Evolutionary conservation across 2,329 filamentous ascomycete species (phyloP), one percentile per base, ranked within the genome.

Genomic region (Beauveria varroae): DNA sequence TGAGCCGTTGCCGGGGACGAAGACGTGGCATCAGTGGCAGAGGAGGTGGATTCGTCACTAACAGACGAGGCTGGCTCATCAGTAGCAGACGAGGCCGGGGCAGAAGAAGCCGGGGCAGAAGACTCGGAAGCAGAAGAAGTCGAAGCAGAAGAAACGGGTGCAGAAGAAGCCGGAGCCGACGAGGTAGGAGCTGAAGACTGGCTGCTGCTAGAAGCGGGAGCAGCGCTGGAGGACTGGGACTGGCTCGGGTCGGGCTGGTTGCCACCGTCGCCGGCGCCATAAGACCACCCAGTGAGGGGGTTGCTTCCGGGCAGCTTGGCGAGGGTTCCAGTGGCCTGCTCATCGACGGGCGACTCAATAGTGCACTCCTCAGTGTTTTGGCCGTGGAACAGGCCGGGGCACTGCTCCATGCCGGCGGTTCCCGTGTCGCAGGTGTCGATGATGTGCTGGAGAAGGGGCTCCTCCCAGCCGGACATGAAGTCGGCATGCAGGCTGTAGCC

Each of bases 401-500:
- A 91, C 65, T 81, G 77, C 64, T 87, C 81, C 76, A 90, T 86
- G 55, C 83, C 84, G 7, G 69, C 65, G 62, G 80, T 80, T 54
- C 84, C 81, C 51, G 81, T 82, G 67, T 86, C 77, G 76, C 89
- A 91, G 56, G 77, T 82, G 69, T 88, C 79, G 66, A 90, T 85
- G 65, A 89, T 87, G 63, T 81, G 77, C 72, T 88, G 85, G 55
- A 90, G 84, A 51, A 81, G 79, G 30, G 76, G 72, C 64, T 82
- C 78, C 66, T 91, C 84, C 89, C 89, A 92, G 18, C 83, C 88
- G 64, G 88, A 84, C 65, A 89, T 73, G 75, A 92, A 91, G 72
- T 92, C 88, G 53, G 80, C 87, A 73, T 91, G 88, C 63, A 81
- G 81, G 67, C 84, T 84, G 75, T 83, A 90, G 61, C 88, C 89